Percentiles rank a stretch among this genome's conserved stretches.
These are phyloP conservation scores for Puccinia triticina DNA, from an alignment of 1,284 basidiomycete species.

Conservation along the genomic window DNA sequence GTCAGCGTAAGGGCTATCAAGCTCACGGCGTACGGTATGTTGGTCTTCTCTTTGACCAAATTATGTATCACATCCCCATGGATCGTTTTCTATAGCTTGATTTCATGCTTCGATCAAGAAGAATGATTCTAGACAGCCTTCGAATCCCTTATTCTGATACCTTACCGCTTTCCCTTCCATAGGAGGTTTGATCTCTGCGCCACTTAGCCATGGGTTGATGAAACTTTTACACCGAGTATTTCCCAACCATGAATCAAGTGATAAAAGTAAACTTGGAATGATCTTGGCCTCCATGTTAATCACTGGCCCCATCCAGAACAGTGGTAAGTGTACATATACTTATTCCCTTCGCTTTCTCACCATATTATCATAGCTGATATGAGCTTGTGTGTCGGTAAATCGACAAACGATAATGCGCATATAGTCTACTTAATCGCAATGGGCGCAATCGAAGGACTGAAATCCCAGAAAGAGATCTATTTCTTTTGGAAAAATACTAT, in stretches of 20 bases:
- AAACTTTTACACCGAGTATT: slow-evolving; percentile 25
- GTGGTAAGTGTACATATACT: slow-evolving; percentile 63
- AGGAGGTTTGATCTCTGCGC: slow-evolving; percentile 44
- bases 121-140: slow-evolving; percentile 52
- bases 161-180: slow-evolving; percentile 63
- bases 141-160: slow-evolving; percentile 78
- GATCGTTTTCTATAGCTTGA: too few relatives aligned
- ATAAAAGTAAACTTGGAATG: slow-evolving; percentile 71
- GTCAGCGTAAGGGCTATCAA: slow-evolving; percentile 72
- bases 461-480: slow-evolving; percentile 68
- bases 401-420: slow-evolving; percentile 1
- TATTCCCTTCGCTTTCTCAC: slow-evolving; percentile 1
- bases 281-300: slow-evolving; percentile 78
- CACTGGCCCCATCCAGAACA: slow-evolving; percentile 74
- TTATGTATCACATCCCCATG: slow-evolving; percentile 57
- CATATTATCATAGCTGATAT: slow-evolving; percentile 28
- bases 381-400: neutral
- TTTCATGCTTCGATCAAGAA: too few relatives aligned
- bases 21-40: slow-evolving; percentile 80
- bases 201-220: slow-evolving; percentile 21
- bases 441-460: slow-evolving; percentile 81
- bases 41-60: slow-evolving; percentile 79
- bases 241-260: slow-evolving; percentile 47
- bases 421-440: slow-evolving; percentile 72
- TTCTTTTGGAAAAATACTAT: slow-evolving; percentile 42